Conservation (phyloP, 345 rosid genomes). For the Aquilaria sinensis region DNA sequence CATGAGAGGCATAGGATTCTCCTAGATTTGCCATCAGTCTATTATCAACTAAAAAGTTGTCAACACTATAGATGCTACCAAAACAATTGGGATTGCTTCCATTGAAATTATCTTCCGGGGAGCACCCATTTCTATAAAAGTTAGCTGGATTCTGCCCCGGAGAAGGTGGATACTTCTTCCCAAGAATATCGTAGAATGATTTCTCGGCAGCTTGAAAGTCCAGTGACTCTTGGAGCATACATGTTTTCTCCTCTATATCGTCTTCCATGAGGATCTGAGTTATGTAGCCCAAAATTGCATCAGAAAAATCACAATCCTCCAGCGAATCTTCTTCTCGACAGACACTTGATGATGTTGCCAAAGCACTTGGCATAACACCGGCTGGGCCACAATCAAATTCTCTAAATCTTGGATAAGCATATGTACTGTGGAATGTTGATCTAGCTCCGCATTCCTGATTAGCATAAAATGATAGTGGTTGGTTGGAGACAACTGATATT, state of each 20-base stretch:
- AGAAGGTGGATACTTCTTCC: slow-evolving; percentile 89
- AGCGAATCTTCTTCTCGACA: slow-evolving; percentile 39
- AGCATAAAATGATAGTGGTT: slow-evolving; percentile 26
- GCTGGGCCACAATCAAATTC: slow-evolving; percentile 29
- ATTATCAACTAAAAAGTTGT: slow-evolving; percentile 19
- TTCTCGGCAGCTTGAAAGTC: slow-evolving; percentile 89
- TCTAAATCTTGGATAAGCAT: slow-evolving; percentile 20
- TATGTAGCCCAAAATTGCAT: slow-evolving; percentile 69
- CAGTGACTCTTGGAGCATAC: slow-evolving; percentile 80
- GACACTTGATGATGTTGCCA: slow-evolving; percentile 6
- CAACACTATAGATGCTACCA: slow-evolving; percentile 6
- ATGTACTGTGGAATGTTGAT: slow-evolving; percentile 22
- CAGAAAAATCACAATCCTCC: slow-evolving; percentile 82
- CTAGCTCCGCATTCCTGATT: slow-evolving; percentile 35
- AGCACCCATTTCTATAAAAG: slow-evolving; percentile 16
- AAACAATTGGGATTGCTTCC: slow-evolving; percentile 16
- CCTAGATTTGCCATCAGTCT: slow-evolving; percentile 19
- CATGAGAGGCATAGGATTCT: slow-evolving; percentile 28
- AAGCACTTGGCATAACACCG: slow-evolving; percentile 12
- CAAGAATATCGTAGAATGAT: slow-evolving; percentile 82
- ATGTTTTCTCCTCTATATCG: slow-evolving; percentile 69
- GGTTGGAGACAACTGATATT: slow-evolving; percentile 17
- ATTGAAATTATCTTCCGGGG: slow-evolving; percentile 25
- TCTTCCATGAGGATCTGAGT: slow-evolving; percentile 87
- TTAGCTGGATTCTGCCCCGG: slow-evolving; percentile 33